Evolutionary conservation across 169 alveolate species (phyloP), one percentile per base, ranked within the genome.

Genomic region (Plasmodium gaboni): DNA sequence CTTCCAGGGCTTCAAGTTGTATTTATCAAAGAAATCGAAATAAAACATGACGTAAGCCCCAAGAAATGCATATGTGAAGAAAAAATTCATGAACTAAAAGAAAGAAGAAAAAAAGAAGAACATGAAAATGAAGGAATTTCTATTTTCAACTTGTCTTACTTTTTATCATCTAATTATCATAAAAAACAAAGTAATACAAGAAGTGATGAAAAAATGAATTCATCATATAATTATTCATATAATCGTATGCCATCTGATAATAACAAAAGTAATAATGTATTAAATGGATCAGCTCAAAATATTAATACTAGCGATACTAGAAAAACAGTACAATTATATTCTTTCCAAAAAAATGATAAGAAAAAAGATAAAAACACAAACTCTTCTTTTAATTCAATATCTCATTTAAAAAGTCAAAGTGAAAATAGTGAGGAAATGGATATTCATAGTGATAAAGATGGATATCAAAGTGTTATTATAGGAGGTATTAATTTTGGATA

Each of bases 401-500:
- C 46, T 44, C 64, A 28, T 5, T 76, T 76, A 32, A 76, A 64
- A 76, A 76, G 68, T 28, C 3, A 24, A 0, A 64, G 78, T 65
- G 89, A 76, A 19, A 74, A 63, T 44, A 72, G 64, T 12, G 89
- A 76, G 22, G 88, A 28, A 46, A 72, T n/a, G 46, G 86, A 53
- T 72, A 60, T 19, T n/a, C 64, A 50, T 24, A 64, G 71, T 51
- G 76, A 76, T 28, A 76, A 48, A 57, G 89, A 76, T 9, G 69
- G 68, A 7, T 76, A 76, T 68, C 89, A 76, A 51, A 76, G 89
- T 70, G 89, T 76, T 19, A 76, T 76, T 10, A 76, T 76, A 55
- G 89, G 89, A 7, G 89, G 89, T 24, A 76, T 76, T n/a, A 76
- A 76, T 65, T 76, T 76, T 65, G 89, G 89, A 24, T 76, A 76